Evolutionary conservation across 1,284 basidiomycete genomes (phyloP).

Genomic region (Schizophyllum amplum): DNA sequence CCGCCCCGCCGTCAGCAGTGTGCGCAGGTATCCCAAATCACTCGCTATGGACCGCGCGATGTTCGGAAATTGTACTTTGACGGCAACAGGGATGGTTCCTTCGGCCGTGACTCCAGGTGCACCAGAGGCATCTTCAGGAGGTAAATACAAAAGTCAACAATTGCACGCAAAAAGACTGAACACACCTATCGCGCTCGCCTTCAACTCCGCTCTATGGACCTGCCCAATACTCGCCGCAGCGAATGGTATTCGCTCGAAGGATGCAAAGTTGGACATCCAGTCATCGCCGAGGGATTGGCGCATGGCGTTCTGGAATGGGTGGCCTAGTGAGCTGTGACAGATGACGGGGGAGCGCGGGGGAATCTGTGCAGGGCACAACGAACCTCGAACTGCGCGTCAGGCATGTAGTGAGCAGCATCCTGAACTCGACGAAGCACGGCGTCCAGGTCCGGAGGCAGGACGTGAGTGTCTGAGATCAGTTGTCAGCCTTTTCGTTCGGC

Average conservation of each 20-base stretch:
- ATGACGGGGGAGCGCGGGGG: too few relatives aligned
- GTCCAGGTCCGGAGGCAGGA: slow-evolving; percentile 86
- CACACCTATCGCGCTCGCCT: slow-evolving; percentile 27
- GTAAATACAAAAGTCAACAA: too few relatives aligned
- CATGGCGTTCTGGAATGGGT: slow-evolving; percentile 62
- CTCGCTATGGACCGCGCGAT: slow-evolving; percentile 82
- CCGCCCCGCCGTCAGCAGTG: slow-evolving; percentile 73
- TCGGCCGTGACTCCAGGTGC: slow-evolving; percentile 42
- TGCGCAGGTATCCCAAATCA: slow-evolving; percentile 82
- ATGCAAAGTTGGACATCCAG: slow-evolving; percentile 68
- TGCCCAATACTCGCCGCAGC: slow-evolving; percentile 98
- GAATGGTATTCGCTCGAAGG: slow-evolving; percentile 84
- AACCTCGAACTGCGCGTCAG: slow-evolving; percentile 97
- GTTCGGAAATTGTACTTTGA: slow-evolving; percentile 97
- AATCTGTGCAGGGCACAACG: too few relatives aligned
- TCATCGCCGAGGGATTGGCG: slow-evolving; percentile 62
- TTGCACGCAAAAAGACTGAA: slow-evolving; percentile 18
- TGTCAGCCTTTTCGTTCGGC: slow-evolving; percentile 1
- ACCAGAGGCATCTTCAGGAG: not conserved
- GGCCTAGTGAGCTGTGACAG: not conserved
- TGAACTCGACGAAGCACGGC: slow-evolving; percentile 87
- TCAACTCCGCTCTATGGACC: slow-evolving; percentile 71
- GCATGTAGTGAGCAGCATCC: slow-evolving; percentile 97
- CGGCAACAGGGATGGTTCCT: slow-evolving; percentile 60
- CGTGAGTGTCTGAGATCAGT: slow-evolving; percentile 61